These are phyloP conservation scores for Osmanthus fragrans DNA, from an alignment of 257 asterid species.

Conservation along the genomic window DNA sequence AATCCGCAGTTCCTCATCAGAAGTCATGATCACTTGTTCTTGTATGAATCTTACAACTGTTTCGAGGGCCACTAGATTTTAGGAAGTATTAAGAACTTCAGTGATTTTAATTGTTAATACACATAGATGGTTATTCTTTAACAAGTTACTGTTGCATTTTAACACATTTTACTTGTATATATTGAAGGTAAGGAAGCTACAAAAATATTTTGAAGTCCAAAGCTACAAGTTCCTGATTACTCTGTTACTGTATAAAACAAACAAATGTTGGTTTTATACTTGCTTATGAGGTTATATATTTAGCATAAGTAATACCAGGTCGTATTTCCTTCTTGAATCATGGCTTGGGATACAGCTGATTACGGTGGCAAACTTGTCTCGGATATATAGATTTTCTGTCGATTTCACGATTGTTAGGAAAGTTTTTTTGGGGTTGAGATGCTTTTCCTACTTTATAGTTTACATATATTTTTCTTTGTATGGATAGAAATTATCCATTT, in stretches of 20 bases:
- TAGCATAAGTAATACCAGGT: background rate
- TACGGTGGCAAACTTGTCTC: background rate
- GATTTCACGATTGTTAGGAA: background rate
- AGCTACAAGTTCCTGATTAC: background rate
- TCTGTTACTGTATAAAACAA: background rate
- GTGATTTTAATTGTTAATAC: slow-evolving; percentile 1
- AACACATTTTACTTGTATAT: background rate
- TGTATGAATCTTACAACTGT: background rate
- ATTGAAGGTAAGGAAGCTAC: background rate
- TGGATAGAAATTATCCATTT: background rate
- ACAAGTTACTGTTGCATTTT: background rate
- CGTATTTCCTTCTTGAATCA: background rate
- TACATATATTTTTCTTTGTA: background rate
- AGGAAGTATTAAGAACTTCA: background rate
- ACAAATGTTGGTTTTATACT: too few relatives aligned
- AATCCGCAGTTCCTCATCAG: background rate
- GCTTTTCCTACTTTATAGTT: background rate
- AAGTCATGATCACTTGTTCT: slow-evolving; percentile 1
- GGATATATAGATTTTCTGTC: background rate
- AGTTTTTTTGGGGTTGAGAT: background rate
- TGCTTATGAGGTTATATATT: too few relatives aligned
- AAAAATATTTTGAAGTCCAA: background rate
- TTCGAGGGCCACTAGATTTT: slow-evolving; percentile 7
- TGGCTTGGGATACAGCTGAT: background rate
- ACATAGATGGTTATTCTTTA: slow-evolving; percentile 1